Conservation (phyloP, 495 filamentous ascomycete species). For the Xanthoparmelia taractica region DNA sequence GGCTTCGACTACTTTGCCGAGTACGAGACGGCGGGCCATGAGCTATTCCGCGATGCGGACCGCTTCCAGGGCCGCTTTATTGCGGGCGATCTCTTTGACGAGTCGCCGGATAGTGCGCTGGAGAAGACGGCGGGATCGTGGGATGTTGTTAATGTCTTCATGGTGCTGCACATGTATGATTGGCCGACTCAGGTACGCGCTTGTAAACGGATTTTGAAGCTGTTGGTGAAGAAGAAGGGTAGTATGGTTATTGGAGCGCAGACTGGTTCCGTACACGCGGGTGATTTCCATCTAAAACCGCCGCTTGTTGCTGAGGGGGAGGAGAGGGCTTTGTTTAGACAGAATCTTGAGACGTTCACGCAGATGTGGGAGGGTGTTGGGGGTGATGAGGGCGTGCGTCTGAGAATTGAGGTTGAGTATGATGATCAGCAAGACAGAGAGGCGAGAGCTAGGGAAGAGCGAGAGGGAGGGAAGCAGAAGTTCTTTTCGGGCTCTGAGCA, state of each 20-base stretch:
- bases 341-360: constrained; percentile 33
- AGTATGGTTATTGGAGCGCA: constrained; percentile 14
- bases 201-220: constrained; percentile 13
- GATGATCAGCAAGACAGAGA: neutral
- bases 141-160: constrained; percentile 11
- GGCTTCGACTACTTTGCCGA: constrained; percentile 13
- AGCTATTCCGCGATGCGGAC: constrained; percentile 15
- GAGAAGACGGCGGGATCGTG: constrained; percentile 12
- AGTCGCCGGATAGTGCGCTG: constrained; percentile 3
- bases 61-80: constrained; percentile 12
- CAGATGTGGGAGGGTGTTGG: constrained; percentile 39
- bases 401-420: constrained; percentile 7
- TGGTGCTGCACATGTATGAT: constrained; percentile 15
- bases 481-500: too few relatives aligned
- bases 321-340: constrained; percentile 28
- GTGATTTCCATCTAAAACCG: constrained; percentile 2
- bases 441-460: neutral
- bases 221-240: constrained; percentile 2
- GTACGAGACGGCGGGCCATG: constrained; percentile 8
- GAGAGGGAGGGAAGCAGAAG: neutral
- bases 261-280: constrained; percentile 9
- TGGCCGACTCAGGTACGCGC: constrained; percentile 7
- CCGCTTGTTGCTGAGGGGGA: constrained; percentile 11
- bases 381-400: constrained; percentile 25
- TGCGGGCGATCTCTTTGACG: constrained; percentile 13